Conservation (phyloP, 2,329 filamentous ascomycete genomes). For the Mariannaea sp. region DNA sequence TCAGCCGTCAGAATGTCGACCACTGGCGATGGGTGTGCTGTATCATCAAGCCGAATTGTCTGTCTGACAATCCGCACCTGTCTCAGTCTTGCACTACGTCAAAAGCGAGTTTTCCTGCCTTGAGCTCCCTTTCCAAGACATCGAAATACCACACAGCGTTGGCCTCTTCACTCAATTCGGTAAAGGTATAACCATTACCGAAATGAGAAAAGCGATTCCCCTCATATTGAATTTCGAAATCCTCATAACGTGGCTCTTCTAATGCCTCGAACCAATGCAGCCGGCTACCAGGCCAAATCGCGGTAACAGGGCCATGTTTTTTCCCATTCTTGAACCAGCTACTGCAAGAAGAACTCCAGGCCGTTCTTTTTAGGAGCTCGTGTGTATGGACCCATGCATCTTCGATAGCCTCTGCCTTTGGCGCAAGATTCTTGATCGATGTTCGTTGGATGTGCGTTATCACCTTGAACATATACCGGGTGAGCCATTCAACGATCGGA, state of each 20-base stretch:
- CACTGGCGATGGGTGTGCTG: no score
- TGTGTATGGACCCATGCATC: conserved; percentile 38
- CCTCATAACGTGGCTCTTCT: not conserved
- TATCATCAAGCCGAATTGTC: no score
- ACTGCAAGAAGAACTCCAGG: conserved; percentile 28
- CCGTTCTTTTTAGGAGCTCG: conserved; percentile 30
- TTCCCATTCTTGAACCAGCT: conserved; percentile 36
- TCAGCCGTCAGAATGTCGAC: no score
- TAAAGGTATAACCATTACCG: not conserved
- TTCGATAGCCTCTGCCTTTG: conserved; percentile 8
- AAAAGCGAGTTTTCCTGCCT: no score
- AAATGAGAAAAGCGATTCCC: not conserved
- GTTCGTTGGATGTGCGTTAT: not conserved
- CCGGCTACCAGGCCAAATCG: not conserved
- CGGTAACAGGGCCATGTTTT: not conserved
- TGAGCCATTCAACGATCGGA: not conserved
- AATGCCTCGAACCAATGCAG: not conserved
- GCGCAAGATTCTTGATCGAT: not conserved
- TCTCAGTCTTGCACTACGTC: no score
- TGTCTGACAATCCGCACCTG: no score
- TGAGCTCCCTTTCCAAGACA: no score
- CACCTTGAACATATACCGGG: not conserved
- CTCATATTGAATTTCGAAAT: not conserved
- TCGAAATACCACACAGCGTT: no score
- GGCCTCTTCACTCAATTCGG: no score